Evolutionary conservation across 805 yeast species (phyloP).

Genomic region (Kuraishia molischiana): DNA sequence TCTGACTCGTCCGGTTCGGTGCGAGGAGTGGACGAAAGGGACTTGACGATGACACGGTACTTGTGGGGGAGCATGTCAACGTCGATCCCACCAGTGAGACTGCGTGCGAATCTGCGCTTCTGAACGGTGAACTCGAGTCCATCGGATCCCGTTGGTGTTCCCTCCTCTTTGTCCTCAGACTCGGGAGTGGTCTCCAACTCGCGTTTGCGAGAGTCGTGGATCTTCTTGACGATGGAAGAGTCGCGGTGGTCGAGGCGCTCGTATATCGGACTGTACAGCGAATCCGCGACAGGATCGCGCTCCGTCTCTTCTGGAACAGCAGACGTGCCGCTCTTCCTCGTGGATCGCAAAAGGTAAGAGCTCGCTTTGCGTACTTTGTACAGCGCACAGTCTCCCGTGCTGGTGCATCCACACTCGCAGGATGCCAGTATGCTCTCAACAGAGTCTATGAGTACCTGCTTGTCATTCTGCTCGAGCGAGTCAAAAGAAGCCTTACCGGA

Average conservation of each 20-base stretch:
- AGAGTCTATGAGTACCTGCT: constrained; percentile 46
- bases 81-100: constrained; percentile 1
- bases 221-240: constrained; percentile 6
- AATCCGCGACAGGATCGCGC: constrained; percentile 14
- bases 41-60: constrained; percentile 4
- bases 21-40: constrained; percentile 5
- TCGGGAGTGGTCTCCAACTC: neutral
- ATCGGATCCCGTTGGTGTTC: neutral
- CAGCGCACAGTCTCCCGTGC: constrained; percentile 43
- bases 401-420: constrained; percentile 53
- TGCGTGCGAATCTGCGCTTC: constrained; percentile 3
- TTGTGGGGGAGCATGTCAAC: constrained; percentile 7
- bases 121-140: constrained; percentile 1
- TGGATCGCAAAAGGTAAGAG: constrained; percentile 47
- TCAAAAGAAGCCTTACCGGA: constrained; percentile 38
- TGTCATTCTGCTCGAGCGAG: constrained; percentile 40
- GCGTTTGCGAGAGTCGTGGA: neutral
- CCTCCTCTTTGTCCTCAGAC: neutral
- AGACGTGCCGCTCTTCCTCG: constrained; percentile 28
- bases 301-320: neutral
- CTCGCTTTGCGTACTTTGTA: constrained; percentile 54
- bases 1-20: constrained; percentile 6
- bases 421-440: constrained; percentile 53
- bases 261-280: constrained; percentile 20
- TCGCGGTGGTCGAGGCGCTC: constrained; percentile 18